phyloP scores from a whole-genome alignment of 2,329 filamentous ascomycete species.

The Botrytis medusae region DNA sequence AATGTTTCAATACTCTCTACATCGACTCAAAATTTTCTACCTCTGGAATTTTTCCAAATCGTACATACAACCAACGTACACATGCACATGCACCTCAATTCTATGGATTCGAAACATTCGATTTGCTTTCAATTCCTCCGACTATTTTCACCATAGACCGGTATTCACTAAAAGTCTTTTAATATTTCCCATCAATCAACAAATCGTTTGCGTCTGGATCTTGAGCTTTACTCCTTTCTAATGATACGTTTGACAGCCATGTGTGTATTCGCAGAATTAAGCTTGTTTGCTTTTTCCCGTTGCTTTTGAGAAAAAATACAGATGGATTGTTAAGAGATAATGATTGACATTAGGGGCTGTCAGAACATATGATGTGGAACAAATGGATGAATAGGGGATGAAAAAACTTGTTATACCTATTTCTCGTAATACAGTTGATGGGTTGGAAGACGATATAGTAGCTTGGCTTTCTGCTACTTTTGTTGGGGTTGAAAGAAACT shows the following conservation, averaged over 20 bases:
- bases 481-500: slow-evolving; percentile 8
- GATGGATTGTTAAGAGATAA: slow-evolving; percentile 10
- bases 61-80: slow-evolving; percentile 4
- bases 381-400: background rate
- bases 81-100: slow-evolving; percentile 9
- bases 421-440: background rate
- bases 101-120: background rate
- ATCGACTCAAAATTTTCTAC: slow-evolving; percentile 8
- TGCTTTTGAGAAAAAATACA: slow-evolving; percentile 5
- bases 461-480: slow-evolving; percentile 12
- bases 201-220: slow-evolving; percentile 4
- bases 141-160: slow-evolving; percentile 14
- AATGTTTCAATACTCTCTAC: slow-evolving; percentile 2
- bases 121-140: slow-evolving; percentile 9
- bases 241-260: background rate
- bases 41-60: background rate
- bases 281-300: slow-evolving; percentile 7
- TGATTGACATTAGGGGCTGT: background rate
- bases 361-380: background rate
- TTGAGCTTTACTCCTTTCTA: slow-evolving; percentile 4
- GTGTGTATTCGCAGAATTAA: slow-evolving; percentile 4
- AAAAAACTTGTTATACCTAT: background rate
- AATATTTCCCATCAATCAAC: slow-evolving; percentile 4
- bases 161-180: slow-evolving; percentile 8
- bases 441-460: background rate